Evolutionary conservation across 768 basidiomycete species (phyloP).

Genomic region (Cystoderma amianthinum): DNA sequence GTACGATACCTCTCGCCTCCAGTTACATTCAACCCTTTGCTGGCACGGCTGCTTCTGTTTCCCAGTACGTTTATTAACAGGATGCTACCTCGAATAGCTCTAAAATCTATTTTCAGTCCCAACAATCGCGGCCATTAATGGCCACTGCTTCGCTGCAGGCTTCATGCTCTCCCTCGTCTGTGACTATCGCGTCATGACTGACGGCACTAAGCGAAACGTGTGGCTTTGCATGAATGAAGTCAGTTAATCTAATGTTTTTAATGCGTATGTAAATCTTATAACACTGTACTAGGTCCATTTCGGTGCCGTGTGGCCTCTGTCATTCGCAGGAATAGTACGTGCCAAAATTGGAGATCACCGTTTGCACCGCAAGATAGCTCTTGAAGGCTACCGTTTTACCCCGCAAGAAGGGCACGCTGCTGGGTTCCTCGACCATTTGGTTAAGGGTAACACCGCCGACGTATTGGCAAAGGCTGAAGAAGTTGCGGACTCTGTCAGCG

Average conservation of each 20-base stretch:
- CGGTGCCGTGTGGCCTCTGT: conserved; percentile 73
- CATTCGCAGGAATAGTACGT: conserved; percentile 55
- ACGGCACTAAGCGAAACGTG: conserved; percentile 67
- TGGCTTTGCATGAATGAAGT: conserved; percentile 96
- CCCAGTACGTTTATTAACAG: conserved; percentile 66
- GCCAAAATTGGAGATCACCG: conserved; percentile 57
- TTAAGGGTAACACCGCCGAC: conserved; percentile 49
- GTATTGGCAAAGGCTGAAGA: conserved; percentile 60
- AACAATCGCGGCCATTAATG: conserved; percentile 73
- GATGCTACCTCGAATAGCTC: too few relatives aligned
- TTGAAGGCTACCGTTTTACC: conserved; percentile 78
- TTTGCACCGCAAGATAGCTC: conserved; percentile 61
- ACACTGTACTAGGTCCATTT: conserved; percentile 65
- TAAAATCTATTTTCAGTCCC: conserved; percentile 45
- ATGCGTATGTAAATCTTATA: not conserved
- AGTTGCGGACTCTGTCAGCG: conserved; percentile 46
- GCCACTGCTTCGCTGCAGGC: conserved; percentile 82
- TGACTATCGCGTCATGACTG: conserved; percentile 87
- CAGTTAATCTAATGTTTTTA: conserved; percentile 3
- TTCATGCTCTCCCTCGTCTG: conserved; percentile 75
- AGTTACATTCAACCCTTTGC: conserved; percentile 74
- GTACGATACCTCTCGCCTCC: too few relatives aligned
- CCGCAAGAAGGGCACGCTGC: conserved; percentile 59
- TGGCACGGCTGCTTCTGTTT: conserved; percentile 63
- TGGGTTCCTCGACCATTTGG: conserved; percentile 68